phyloP scores from a whole-genome alignment of 257 asterid genomes.

The Capsicum baccatum region DNA sequence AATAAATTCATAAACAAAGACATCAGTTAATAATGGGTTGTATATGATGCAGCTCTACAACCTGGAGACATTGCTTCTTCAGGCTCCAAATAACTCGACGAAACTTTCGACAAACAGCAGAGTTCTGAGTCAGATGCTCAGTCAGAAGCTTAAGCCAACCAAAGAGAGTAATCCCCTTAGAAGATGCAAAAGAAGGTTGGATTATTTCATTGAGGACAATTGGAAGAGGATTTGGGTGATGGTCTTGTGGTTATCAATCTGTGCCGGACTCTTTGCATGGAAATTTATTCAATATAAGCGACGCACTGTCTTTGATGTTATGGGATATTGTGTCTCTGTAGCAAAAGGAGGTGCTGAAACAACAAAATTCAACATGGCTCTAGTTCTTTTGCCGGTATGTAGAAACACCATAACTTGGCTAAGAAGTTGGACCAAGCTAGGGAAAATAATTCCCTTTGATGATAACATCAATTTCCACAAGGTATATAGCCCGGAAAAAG shows the following conservation, averaged over 20 bases:
- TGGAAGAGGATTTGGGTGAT: constrained; percentile 41
- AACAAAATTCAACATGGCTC: constrained; percentile 38
- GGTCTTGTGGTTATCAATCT: constrained; percentile 35
- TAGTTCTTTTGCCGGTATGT: constrained; percentile 38
- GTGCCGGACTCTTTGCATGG: constrained; percentile 35
- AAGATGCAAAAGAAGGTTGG: constrained; percentile 28
- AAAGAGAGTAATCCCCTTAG: constrained; percentile 39
- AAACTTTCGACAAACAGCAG: constrained; percentile 36
- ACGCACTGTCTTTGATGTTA: constrained; percentile 30
- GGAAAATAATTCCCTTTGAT: constrained; percentile 34
- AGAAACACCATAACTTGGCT: constrained; percentile 41
- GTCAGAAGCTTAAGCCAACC: constrained; percentile 44
- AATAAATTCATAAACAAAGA: background rate
- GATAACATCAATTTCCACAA: constrained; percentile 42
- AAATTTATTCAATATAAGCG: constrained; percentile 35
- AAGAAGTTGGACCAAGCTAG: constrained; percentile 35
- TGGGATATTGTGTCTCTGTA: constrained; percentile 36
- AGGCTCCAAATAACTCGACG: constrained; percentile 34
- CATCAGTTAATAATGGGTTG: background rate
- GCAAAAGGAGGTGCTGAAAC: constrained; percentile 41
- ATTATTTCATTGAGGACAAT: constrained; percentile 36
- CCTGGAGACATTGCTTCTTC: constrained; percentile 41
- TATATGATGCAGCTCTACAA: constrained; percentile 35
- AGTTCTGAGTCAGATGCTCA: constrained; percentile 39
- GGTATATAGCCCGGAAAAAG: background rate